Base-by-base conservation (phyloP, 306 rosid genomes). In the Citrullus mucosospermus region DNA sequence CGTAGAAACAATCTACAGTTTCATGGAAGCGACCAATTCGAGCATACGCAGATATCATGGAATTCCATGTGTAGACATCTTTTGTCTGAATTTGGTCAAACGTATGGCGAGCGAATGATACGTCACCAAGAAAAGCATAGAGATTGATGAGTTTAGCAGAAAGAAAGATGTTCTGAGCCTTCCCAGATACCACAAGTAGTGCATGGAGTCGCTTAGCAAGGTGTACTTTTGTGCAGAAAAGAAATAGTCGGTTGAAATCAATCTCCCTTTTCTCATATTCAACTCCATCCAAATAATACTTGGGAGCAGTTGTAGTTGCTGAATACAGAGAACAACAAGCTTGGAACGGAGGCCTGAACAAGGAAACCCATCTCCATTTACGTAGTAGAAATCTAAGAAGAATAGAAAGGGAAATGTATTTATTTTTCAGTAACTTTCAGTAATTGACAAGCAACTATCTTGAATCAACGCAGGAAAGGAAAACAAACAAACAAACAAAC, bases 41-140 rank as follows among this genome's bases (percentile, higher is more conserved):
- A 76, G 80, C 88, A 77, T 85, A 87, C 53, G 88, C 88, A 25
- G 90, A 83, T 68, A 85, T 75, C 88, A 87, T 88, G 14, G 88
- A 88, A 80, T 88, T 88, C 91, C 88, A 88, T 30, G 84, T 81
- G 72, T 83, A 88, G 53, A 83, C 82, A 82, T 85, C 87, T 80
- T 83, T 88, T 38, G 78, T 10, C 17, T 74, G 86, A 48, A 88
- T 81, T 32, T 79, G 80, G 54, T 88, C 65, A 82, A 85, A 88
- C 36, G 87, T 74, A 43, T 43, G 34, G 58, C 69, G 83, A 63
- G 87, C 71, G 43, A 75, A 69, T 56, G 84, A 83, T 54, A 85
- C 38, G 30, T 88, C 86, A 32, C 86, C 86, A 18, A 85, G 83
- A 80, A 67, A 80, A 38, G 88, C 85, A 28, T 85, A 88, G 43